phyloP scores from a whole-genome alignment of 176 grass and related monocot genomes.

The Avena eriantha region DNA sequence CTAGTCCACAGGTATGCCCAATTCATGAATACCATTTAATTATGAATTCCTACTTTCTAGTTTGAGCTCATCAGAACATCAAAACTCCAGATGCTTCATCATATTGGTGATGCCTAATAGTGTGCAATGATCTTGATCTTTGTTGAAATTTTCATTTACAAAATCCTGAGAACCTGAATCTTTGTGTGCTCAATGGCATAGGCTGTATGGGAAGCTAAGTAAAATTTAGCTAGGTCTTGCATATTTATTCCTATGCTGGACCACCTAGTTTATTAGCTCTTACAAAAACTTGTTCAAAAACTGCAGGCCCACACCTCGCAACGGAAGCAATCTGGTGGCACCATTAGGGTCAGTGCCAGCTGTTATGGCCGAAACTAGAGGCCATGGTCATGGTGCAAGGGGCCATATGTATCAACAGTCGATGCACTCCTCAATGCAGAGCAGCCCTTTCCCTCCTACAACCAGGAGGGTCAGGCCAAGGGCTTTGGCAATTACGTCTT shows the following conservation, averaged over 20 bases:
- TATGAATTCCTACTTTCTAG: conserved; percentile 24
- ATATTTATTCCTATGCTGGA: conserved; percentile 10
- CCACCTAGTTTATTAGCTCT: background rate
- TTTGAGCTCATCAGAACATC: conserved; percentile 5
- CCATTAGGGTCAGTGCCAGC: conserved; percentile 58
- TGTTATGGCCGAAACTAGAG: conserved; percentile 65
- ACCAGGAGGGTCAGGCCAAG: conserved; percentile 76
- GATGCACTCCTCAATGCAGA: conserved; percentile 54
- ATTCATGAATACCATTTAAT: conserved; percentile 25
- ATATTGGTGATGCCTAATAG: conserved; percentile 1
- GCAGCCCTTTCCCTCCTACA: conserved; percentile 55
- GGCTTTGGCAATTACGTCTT: conserved; percentile 74
- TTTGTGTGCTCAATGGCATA: conserved; percentile 22
- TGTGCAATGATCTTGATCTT: conserved; percentile 29
- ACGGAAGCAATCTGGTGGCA: conserved; percentile 62
- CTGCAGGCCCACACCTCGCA: conserved; percentile 68
- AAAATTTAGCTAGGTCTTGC: conserved; percentile 18
- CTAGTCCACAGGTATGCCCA: conserved; percentile 67
- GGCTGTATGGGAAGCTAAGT: conserved; percentile 21
- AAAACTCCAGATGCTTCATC: conserved; percentile 13
- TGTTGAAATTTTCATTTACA: background rate
- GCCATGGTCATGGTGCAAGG: conserved; percentile 59
- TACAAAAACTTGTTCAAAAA: conserved; percentile 28
- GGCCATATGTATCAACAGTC: conserved; percentile 69
- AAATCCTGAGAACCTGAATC: conserved; percentile 12